Percentiles rank a stretch among this genome's conserved stretches.
phyloP scores from a whole-genome alignment of 352 stramenopile species.

The Globisporangium heterothallicum region DNA sequence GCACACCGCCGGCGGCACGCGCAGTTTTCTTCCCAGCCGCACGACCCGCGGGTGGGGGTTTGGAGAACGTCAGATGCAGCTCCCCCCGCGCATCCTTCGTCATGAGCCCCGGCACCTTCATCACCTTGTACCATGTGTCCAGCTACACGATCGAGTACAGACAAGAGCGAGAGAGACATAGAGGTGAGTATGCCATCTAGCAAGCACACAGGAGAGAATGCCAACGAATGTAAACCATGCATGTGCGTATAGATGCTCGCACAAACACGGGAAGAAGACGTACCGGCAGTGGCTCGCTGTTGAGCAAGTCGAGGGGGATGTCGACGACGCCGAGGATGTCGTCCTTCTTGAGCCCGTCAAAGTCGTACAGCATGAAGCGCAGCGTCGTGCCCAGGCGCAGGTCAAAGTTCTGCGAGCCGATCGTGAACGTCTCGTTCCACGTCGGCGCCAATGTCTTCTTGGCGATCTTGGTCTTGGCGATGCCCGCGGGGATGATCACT shows the following conservation, averaged over 20 bases:
- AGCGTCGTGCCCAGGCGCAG: constrained; percentile 58
- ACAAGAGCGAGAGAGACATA: neutral
- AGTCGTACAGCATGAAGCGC: constrained; percentile 52
- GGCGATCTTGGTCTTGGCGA: constrained; percentile 41
- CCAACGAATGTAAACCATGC: no score
- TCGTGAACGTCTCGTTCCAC: constrained; percentile 43
- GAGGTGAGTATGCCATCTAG: neutral
- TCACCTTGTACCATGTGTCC: constrained; percentile 46
- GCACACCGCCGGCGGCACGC: neutral
- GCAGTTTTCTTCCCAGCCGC: constrained; percentile 6
- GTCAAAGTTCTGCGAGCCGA: constrained; percentile 44
- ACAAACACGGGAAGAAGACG: neutral
- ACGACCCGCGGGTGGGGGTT: neutral
- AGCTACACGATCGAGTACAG: constrained; percentile 1
- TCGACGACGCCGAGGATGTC: constrained; percentile 65
- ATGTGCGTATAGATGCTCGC: neutral
- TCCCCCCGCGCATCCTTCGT: constrained; percentile 48
- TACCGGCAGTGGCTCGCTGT: constrained; percentile 17
- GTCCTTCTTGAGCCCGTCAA: constrained; percentile 52
- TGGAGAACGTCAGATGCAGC: constrained; percentile 39
- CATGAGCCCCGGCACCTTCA: constrained; percentile 40
- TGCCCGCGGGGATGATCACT: constrained; percentile 26
- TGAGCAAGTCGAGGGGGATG: constrained; percentile 49
- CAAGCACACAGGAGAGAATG: no score
- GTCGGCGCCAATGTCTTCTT: constrained; percentile 44